These are phyloP conservation scores for Clonostachys rhizophaga DNA, from an alignment of 2,329 filamentous ascomycete species.

Conservation along the genomic window DNA sequence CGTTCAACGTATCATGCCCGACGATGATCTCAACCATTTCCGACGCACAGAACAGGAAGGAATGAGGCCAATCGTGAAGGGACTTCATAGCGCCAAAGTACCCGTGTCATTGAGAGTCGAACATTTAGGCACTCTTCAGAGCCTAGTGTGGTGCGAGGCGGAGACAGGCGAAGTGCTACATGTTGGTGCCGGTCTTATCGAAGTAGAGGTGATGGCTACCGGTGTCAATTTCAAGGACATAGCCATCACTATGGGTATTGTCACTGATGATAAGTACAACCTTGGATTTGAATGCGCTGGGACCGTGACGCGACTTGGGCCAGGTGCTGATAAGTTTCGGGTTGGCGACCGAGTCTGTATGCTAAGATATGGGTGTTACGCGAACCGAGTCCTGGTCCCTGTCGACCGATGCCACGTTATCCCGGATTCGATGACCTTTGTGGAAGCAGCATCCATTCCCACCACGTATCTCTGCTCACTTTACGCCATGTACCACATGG, in stretches of 20 bases:
- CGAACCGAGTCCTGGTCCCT: constrained; percentile 10
- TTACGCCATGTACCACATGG: constrained; percentile 14
- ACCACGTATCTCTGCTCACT: not conserved
- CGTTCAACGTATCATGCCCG: not conserved
- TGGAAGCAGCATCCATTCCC: not conserved
- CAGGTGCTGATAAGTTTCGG: constrained; percentile 12
- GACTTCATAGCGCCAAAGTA: not conserved
- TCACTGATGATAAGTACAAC: constrained; percentile 5
- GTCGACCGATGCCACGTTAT: not conserved
- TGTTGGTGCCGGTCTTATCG: not conserved
- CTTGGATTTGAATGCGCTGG: constrained; percentile 18
- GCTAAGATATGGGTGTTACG: constrained; percentile 10
- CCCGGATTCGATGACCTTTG: not conserved
- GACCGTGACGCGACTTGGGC: constrained; percentile 14
- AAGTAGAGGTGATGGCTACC: constrained; percentile 14
- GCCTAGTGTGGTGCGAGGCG: not conserved
- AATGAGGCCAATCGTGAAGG: not conserved
- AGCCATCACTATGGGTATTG: constrained; percentile 12
- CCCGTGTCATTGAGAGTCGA: not conserved
- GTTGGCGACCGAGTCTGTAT: constrained; percentile 23
- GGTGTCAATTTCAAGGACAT: constrained; percentile 17
- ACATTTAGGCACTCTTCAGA: not conserved
- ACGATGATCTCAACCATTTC: not conserved
- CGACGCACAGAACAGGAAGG: not conserved
- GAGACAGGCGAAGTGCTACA: not conserved